Conservation (phyloP, 1,284 basidiomycete genomes). For the Exobasidium rhododendri region DNA sequence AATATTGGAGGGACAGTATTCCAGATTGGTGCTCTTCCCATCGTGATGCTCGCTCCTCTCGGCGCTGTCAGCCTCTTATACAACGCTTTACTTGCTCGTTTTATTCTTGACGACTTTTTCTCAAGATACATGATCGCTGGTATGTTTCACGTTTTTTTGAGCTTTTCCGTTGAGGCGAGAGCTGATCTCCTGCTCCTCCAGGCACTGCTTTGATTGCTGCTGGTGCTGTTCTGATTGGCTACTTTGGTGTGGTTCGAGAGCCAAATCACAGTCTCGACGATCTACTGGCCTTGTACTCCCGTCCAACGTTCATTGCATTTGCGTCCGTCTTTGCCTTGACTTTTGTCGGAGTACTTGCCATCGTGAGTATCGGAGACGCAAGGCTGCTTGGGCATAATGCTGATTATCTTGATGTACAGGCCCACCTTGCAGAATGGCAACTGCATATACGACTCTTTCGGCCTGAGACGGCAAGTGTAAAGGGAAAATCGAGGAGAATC, state of each 20-base stretch:
- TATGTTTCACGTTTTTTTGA: too few species aligned
- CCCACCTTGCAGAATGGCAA: constrained; percentile 51
- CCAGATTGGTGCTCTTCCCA: constrained; percentile 79
- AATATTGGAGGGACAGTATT: constrained; percentile 90
- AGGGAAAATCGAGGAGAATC: constrained; percentile 10
- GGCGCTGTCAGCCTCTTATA: constrained; percentile 87
- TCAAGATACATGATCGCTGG: constrained; percentile 76
- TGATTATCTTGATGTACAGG: not conserved
- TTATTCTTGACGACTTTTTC: constrained; percentile 82
- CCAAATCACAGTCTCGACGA: constrained; percentile 83
- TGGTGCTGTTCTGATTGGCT: constrained; percentile 82
- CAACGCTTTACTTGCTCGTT: constrained; percentile 86
- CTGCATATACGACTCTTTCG: constrained; percentile 31
- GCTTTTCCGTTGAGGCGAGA: not conserved
- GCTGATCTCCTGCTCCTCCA: not conserved
- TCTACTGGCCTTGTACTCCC: constrained; percentile 72
- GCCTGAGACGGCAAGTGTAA: constrained; percentile 11
- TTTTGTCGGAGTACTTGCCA: constrained; percentile 61
- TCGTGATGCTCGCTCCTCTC: constrained; percentile 63
- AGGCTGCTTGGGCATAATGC: not conserved
- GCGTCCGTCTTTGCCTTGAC: constrained; percentile 65
- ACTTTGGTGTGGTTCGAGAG: constrained; percentile 90
- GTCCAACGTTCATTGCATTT: constrained; percentile 74
- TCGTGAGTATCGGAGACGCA: constrained; percentile 11
- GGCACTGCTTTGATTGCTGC: constrained; percentile 80